Evolutionary conservation across 2,329 filamentous ascomycete genomes (phyloP), one percentile per base, ranked within the genome.

Genomic region (Fusarium acutatum): DNA sequence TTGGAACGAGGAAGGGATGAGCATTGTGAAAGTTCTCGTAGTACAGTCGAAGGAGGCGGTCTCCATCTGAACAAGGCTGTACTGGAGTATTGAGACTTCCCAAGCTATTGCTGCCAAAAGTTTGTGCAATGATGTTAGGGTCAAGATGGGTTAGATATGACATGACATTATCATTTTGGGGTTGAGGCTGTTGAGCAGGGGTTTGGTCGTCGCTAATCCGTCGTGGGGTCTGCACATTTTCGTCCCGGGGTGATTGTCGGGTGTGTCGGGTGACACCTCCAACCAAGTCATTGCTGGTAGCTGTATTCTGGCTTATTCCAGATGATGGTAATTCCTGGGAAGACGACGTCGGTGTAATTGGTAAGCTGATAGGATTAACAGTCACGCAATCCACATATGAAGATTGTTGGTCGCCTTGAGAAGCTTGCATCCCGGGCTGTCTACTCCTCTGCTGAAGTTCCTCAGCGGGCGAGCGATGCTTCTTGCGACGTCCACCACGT

Each of bases 21-120:
- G 74, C 74, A 1, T 72, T 75, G 24, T 76, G 74, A 30, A 76
- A 76, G 44, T 76, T 76, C 24, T 76, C 74, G 20, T 76, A 76
- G 14, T 69, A 76, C 9, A 76, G 46, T 4, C 74, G 64, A 1
- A 73, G 43, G 1, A 75, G 72, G 1, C 72, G 72, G 13, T 76
- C 74, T 7, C 64, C 66, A 28, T 76, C 74, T 4, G 60, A 63
- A 15, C 44, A 61, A 14, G 64, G 37, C 15, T 34, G 67, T 2
- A 38, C 14, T 7, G 43, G 49, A 1, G 59, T 43, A 26, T 58
- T 63, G 0, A 64, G 24, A 14, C 44, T 65, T 1, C 52, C 50
- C 15, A 60, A 24, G 6, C n/a, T 53, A 5, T 30, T 59, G 30
- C 37, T 58, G 3, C 65, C 56, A 6, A 69, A 52, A 2, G 46